Base-by-base conservation (phyloP, 2,329 filamentous ascomycete genomes). In the Huntiella decipiens region DNA sequence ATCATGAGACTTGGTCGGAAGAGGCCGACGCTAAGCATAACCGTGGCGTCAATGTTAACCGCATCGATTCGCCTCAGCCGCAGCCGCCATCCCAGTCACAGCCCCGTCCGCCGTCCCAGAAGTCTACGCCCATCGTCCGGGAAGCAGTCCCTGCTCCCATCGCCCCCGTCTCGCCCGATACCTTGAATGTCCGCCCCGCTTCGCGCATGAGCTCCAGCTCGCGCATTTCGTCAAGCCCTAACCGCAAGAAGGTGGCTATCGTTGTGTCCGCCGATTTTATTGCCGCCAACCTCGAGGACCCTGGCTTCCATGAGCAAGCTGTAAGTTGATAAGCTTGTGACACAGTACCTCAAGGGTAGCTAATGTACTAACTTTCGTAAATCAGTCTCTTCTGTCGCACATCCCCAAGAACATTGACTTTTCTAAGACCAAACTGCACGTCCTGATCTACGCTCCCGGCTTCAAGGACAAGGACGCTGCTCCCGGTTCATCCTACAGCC, bases 1-100 rank as follows among this genome's bases (percentile, higher is more conserved):
- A 95, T 60, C 84, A 91, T 61, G 82, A 84, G 58, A 77, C 84
- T 44, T 95, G 88, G 88, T 86, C 81, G 11, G 86, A 95, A 60
- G 87, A 95, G 63, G 83, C 80, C 16, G 79, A 83, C 54, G 71
- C 80, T 42, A 75, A 80, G 56, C 65, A 65, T 53, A 65, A 69
- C 46, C 65, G 64, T 45, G 19, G 33, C 4, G 22, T 34, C 16
- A 32, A 38, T 19, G 36, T 39, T 28, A 31, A 33, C 22, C 33
- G 15, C 38, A 12, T 43, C 10, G 35, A 5, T 32, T 28, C 44
- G 35, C 19, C 44, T 13, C 39, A 41, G 32, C 33, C 17, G 4
- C 15, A n/a, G 12, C 17, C 33, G 22, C 10, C 40, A 12, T 11
- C 40, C 13, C 34, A 36, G n/a, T 33, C 32, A 12, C 28, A 33